Conservation (phyloP, 495 filamentous ascomycete genomes). For the Glonium stellatum region DNA sequence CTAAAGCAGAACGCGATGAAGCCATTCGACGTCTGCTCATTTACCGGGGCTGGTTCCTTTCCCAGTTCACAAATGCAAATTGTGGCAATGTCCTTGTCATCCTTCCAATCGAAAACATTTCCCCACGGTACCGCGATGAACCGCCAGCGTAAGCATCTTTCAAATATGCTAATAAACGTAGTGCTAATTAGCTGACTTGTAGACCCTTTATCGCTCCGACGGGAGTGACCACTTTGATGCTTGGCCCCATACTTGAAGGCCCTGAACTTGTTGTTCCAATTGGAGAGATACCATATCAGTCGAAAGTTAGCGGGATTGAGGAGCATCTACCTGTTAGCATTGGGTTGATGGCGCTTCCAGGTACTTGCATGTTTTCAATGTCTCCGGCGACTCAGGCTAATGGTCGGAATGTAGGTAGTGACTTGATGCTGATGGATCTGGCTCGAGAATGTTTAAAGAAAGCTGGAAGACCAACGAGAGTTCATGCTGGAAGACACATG, state of each 20-base stretch:
- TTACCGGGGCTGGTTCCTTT: neutral
- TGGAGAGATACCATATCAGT: slow-evolving; percentile 1
- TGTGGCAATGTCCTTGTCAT: neutral
- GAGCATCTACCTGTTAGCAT: neutral
- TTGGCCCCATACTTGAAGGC: neutral
- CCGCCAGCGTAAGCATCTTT: neutral
- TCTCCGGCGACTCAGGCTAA: neutral
- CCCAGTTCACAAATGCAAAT: neutral
- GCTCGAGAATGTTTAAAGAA: neutral
- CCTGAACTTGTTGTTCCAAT: slow-evolving; percentile 3
- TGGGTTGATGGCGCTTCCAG: neutral
- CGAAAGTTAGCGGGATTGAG: neutral
- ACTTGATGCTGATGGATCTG: neutral
- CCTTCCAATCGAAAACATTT: slow-evolving; percentile 1
- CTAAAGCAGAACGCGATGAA: neutral
- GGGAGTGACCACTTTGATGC: neutral
- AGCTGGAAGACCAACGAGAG: neutral
- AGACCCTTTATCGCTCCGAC: neutral
- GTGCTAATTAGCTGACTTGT: too few relatives aligned
- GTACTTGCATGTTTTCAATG: neutral
- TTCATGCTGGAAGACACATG: neutral
- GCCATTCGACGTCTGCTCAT: neutral
- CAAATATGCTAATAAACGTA: too few relatives aligned
- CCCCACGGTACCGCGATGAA: slow-evolving; percentile 2
- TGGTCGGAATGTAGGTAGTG: neutral